A percentile compares a stretch with the other conserved stretches of the same genome.
Evolutionary conservation across 805 yeast genomes (phyloP).

Genomic region (Ogataea parapolymorpha): DNA sequence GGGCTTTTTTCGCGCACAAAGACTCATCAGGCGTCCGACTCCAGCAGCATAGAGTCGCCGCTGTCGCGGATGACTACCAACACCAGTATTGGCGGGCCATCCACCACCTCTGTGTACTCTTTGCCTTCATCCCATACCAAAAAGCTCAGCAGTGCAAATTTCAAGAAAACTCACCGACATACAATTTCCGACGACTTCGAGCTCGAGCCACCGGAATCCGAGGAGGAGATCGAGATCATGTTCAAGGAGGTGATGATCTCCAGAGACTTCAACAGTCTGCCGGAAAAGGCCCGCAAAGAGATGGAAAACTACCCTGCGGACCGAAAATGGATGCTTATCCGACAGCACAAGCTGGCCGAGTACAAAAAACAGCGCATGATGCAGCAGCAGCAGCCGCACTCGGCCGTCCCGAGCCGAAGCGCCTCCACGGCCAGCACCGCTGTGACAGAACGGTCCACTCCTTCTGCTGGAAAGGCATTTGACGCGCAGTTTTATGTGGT

Average conservation of each 20-base stretch:
- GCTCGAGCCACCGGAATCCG: conserved; percentile 67
- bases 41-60: conserved; percentile 25
- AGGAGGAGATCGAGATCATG: conserved; percentile 64
- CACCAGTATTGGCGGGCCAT: conserved; percentile 15
- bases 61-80: conserved; percentile 29
- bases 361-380: conserved; percentile 44
- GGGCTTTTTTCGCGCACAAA: conserved; percentile 20
- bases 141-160: conserved; percentile 23
- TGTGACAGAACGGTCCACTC: conserved; percentile 8
- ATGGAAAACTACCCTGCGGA: conserved; percentile 71
- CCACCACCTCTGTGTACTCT: conserved; percentile 24
- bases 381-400: conserved; percentile 9
- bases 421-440: conserved; percentile 16
- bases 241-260: conserved; percentile 78
- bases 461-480: conserved; percentile 18
- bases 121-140: conserved; percentile 29
- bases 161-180: conserved; percentile 34
- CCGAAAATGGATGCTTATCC: conserved; percentile 88
- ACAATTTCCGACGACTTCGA: conserved; percentile 38
- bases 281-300: conserved; percentile 70
- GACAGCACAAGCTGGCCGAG: conserved; percentile 82
- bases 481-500: conserved; percentile 78
- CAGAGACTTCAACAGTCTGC: conserved; percentile 64
- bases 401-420: conserved; percentile 14
- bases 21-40: conserved; percentile 12